Evolutionary conservation across 805 yeast genomes (phyloP).

Genomic region (Wickerhamomyces ciferrii): DNA sequence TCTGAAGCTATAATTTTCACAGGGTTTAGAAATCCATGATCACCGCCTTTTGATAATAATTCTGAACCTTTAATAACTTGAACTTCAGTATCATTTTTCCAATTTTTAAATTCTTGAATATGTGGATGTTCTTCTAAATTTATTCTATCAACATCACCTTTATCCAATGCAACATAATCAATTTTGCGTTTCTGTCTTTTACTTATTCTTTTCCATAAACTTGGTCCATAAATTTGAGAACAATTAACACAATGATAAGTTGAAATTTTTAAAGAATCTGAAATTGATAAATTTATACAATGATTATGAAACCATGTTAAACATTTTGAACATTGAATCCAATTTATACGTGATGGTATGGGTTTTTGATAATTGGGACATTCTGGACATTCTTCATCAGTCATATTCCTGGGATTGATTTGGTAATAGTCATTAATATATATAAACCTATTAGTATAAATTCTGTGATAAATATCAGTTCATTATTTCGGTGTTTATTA

Average conservation of each 20-base stretch:
- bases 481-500: no score
- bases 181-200: conserved; percentile 52
- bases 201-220: conserved; percentile 46
- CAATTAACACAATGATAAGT: conserved; percentile 56
- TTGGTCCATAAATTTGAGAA: conserved; percentile 38
- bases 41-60: conserved; percentile 30
- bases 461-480: no score
- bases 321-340: conserved; percentile 3
- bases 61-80: conserved; percentile 25
- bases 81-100: conserved; percentile 15
- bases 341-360: neutral
- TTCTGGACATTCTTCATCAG: neutral
- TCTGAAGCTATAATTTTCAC: conserved; percentile 33
- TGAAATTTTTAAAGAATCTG: conserved; percentile 33
- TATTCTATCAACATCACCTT: conserved; percentile 51
- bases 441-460: no score
- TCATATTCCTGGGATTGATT: no score
- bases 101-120: conserved; percentile 25
- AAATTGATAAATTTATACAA: conserved; percentile 36
- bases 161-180: conserved; percentile 76
- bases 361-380: neutral
- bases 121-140: conserved; percentile 58
- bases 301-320: neutral
- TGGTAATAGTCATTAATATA: no score
- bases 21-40: conserved; percentile 35